Evolutionary conservation across 441 rosid species (phyloP).

Genomic region (Gossypium schwendimanii): DNA sequence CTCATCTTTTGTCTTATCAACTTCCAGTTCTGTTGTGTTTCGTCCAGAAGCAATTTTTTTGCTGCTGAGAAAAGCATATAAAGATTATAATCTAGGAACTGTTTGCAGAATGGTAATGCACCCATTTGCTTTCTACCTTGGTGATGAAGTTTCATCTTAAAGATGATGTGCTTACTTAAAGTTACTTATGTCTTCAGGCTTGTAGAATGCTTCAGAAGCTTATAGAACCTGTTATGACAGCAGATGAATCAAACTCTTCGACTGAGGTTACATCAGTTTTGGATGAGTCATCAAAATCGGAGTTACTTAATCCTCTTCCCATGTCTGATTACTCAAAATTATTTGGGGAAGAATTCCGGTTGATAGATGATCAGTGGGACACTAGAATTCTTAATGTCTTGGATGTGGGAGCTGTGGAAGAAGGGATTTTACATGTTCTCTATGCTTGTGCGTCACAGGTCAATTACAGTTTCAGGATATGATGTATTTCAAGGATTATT

Average conservation of each 20-base stretch:
- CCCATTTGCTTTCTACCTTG: slow-evolving; percentile 16
- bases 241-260: slow-evolving; percentile 29
- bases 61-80: slow-evolving; percentile 63
- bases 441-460: slow-evolving; percentile 93
- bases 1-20: slow-evolving; percentile 34
- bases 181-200: slow-evolving; percentile 39
- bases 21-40: slow-evolving; percentile 49
- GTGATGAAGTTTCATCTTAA: slow-evolving; percentile 13
- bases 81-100: slow-evolving; percentile 53
- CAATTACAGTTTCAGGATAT: slow-evolving; percentile 32
- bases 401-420: slow-evolving; percentile 73
- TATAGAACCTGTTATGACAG: slow-evolving; percentile 37
- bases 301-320: slow-evolving; percentile 30
- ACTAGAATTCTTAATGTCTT: slow-evolving; percentile 47
- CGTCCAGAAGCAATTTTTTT: slow-evolving; percentile 59
- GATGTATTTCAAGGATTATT: slow-evolving; percentile 18
- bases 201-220: slow-evolving; percentile 61
- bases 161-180: slow-evolving; percentile 16
- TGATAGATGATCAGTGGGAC: slow-evolving; percentile 52
- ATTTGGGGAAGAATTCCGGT: slow-evolving; percentile 68
- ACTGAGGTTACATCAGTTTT: slow-evolving; percentile 30
- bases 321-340: slow-evolving; percentile 57
- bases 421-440: slow-evolving; percentile 80
- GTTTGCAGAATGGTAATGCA: slow-evolving; percentile 59
- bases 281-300: slow-evolving; percentile 44